A percentile compares a stretch with the other conserved stretches of the same genome.
Evolutionary conservation across 2,329 filamentous ascomycete genomes (phyloP).

Genomic region (Tricladium varicosporioides): DNA sequence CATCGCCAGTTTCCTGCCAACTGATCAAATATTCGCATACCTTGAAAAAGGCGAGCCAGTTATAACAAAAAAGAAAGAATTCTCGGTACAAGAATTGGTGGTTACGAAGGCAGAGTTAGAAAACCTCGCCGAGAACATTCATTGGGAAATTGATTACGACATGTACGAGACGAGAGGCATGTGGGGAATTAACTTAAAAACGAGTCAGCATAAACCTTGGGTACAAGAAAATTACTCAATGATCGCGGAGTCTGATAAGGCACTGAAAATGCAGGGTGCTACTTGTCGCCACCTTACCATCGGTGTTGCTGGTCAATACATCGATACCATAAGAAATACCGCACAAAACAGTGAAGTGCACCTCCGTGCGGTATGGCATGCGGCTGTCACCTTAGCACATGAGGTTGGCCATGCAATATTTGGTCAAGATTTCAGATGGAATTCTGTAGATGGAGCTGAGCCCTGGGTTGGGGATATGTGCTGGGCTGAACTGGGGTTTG

Average conservation of each 20-base stretch:
- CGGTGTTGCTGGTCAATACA: slow-evolving; percentile 24
- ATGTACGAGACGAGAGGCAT: slow-evolving; percentile 16
- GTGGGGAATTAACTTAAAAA: slow-evolving; percentile 20
- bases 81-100: slow-evolving; percentile 5
- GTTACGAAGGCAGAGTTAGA: slow-evolving; percentile 18
- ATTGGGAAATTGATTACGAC: slow-evolving; percentile 24
- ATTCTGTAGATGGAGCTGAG: slow-evolving; percentile 12
- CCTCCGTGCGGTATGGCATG: slow-evolving; percentile 25
- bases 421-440: slow-evolving; percentile 22
- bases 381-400: slow-evolving; percentile 28
- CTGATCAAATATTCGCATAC: background rate
- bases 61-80: background rate
- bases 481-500: slow-evolving; percentile 22
- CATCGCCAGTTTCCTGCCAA: slow-evolving; percentile 25
- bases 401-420: slow-evolving; percentile 29
- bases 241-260: slow-evolving; percentile 14
- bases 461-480: slow-evolving; percentile 23
- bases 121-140: slow-evolving; percentile 17
- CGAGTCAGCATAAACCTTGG: slow-evolving; percentile 6
- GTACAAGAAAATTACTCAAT: slow-evolving; percentile 2
- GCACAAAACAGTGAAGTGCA: slow-evolving; percentile 15
- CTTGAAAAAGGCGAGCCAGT: background rate
- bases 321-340: slow-evolving; percentile 18
- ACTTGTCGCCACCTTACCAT: slow-evolving; percentile 22
- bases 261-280: slow-evolving; percentile 1